Conservation (phyloP, 805 yeast genomes). For the Candida golubevii region DNA sequence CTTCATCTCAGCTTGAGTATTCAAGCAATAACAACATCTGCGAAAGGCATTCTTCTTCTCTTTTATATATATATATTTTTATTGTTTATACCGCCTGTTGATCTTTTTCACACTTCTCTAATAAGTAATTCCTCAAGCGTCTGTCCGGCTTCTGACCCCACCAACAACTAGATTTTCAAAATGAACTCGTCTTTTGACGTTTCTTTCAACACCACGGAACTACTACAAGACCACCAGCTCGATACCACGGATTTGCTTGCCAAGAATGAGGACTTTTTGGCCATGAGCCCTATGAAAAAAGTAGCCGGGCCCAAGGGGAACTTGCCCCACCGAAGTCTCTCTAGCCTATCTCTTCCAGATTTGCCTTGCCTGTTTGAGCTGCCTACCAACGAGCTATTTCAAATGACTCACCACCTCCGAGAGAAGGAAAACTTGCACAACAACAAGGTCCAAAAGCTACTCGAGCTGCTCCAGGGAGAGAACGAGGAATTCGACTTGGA, state of each 20-base stretch:
- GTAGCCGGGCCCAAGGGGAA: neutral
- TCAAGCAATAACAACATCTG: too few species aligned
- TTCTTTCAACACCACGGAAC: slow-evolving; percentile 16
- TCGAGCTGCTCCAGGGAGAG: slow-evolving; percentile 28
- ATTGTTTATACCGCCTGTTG: too few species aligned
- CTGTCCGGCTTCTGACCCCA: too few species aligned
- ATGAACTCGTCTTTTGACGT: slow-evolving; percentile 16
- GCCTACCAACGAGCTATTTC: slow-evolving; percentile 30
- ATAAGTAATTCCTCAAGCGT: too few species aligned
- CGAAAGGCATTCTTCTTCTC: too few species aligned
- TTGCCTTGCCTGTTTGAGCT: slow-evolving; percentile 12
- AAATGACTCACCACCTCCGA: slow-evolving; percentile 25
- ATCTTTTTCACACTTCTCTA: too few species aligned
- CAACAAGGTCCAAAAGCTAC: slow-evolving; percentile 35
- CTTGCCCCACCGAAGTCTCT: slow-evolving; percentile 9
- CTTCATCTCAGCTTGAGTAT: too few species aligned
- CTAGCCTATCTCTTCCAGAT: slow-evolving; percentile 11
- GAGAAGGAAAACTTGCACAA: slow-evolving; percentile 24
- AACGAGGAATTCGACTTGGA: slow-evolving; percentile 21
- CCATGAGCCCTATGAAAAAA: slow-evolving; percentile 13
- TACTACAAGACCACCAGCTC: slow-evolving; percentile 16
- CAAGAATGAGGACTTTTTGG: slow-evolving; percentile 5
- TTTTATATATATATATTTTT: too few species aligned
- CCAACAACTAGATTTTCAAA: too few species aligned
- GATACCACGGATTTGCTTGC: slow-evolving; percentile 11